Evolutionary conservation across 768 basidiomycete genomes (phyloP).

Genomic region (Agrocybe praecox): DNA sequence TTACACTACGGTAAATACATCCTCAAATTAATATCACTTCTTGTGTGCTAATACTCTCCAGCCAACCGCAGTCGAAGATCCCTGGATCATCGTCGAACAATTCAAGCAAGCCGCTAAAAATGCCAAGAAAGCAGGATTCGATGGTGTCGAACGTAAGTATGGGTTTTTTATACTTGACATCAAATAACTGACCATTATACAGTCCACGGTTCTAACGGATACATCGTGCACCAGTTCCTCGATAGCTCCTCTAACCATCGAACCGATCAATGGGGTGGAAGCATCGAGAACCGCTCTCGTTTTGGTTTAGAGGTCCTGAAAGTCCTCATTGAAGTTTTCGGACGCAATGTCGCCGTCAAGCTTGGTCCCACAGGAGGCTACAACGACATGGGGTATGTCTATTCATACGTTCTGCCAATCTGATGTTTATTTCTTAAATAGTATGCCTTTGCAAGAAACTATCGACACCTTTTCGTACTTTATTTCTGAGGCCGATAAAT

Average conservation of each 20-base stretch:
- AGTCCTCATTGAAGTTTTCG: conserved; percentile 40
- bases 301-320: conserved; percentile 56
- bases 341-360: conserved; percentile 45
- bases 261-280: conserved; percentile 30
- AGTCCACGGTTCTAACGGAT: conserved; percentile 48
- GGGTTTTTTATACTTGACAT: neutral
- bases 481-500: conserved; percentile 38
- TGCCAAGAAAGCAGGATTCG: conserved; percentile 53
- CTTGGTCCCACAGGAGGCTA: conserved; percentile 44
- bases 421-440: conserved; percentile 4
- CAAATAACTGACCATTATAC: neutral
- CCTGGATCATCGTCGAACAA: conserved; percentile 33
- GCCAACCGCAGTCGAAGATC: conserved; percentile 44
- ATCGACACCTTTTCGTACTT: conserved; percentile 44
- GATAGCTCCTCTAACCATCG: conserved; percentile 45
- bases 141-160: conserved; percentile 48
- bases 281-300: conserved; percentile 53
- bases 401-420: neutral
- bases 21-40: neutral
- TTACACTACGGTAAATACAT: conserved; percentile 30
- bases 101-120: conserved; percentile 46
- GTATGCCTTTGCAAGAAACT: conserved; percentile 46
- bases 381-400: conserved; percentile 45
- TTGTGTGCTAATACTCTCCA: neutral
- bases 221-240: conserved; percentile 51